Percentiles rank a stretch among this genome's conserved stretches.
Conservation (phyloP, 2,329 filamentous ascomycete genomes). For the Ascochyta fabae region DNA sequence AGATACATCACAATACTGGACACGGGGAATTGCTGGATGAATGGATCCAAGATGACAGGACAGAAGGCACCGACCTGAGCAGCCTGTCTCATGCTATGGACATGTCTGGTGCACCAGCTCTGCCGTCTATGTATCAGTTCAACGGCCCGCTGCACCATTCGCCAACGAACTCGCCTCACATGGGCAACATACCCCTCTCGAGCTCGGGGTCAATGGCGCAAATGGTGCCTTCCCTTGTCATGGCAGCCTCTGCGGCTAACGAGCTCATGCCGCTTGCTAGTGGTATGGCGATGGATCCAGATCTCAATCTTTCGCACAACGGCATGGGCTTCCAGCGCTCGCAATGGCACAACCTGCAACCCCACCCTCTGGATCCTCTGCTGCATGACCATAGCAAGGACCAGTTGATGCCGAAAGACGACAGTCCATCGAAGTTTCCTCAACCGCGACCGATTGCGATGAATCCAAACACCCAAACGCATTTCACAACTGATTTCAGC, state of each 20-base stretch:
- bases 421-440: slow-evolving; percentile 30
- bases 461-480: slow-evolving; percentile 44
- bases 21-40: slow-evolving; percentile 45
- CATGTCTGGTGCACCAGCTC: slow-evolving; percentile 41
- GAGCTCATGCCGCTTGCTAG: slow-evolving; percentile 48
- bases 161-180: slow-evolving; percentile 44
- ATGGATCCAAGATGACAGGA: slow-evolving; percentile 48
- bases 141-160: slow-evolving; percentile 46
- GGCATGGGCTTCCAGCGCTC: slow-evolving; percentile 43
- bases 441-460: slow-evolving; percentile 49
- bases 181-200: slow-evolving; percentile 39
- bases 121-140: slow-evolving; percentile 50
- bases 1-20: slow-evolving; percentile 22
- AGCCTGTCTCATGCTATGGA: slow-evolving; percentile 41
- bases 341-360: slow-evolving; percentile 41
- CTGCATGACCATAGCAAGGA: slow-evolving; percentile 44
- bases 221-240: slow-evolving; percentile 48
- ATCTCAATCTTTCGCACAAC: slow-evolving; percentile 39
- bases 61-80: slow-evolving; percentile 36
- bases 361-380: slow-evolving; percentile 42
- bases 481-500: slow-evolving; percentile 50
- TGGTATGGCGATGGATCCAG: slow-evolving; percentile 45
- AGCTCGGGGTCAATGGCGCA: slow-evolving; percentile 40
- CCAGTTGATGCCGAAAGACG: slow-evolving; percentile 31
- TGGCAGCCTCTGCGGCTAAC: slow-evolving; percentile 50